Base-by-base conservation (phyloP, 495 filamentous ascomycete genomes). In the Bryoglossum gracile region DNA sequence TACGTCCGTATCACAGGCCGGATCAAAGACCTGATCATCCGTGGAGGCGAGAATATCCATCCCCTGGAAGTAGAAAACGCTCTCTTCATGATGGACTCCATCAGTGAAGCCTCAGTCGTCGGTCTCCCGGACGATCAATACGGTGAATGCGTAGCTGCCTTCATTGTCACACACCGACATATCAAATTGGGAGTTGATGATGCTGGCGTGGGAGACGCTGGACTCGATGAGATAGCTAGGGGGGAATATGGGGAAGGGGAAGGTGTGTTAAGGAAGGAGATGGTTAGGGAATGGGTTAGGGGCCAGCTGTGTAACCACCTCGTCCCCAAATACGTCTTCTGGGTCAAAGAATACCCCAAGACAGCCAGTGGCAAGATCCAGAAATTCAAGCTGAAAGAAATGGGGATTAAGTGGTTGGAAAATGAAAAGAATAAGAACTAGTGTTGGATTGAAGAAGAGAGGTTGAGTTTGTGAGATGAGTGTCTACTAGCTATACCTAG, bases 321-420 rank as follows among this genome's bases (percentile, higher is more conserved):
- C 75, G 88, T 87, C 43, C 92, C 92, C 0, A 94, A 90, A 64
- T 78, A 94, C 63, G 80, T 96, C 25, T 96, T 94, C 65, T 94
- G 86, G 73, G 69, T 86, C 1, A 76, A 81, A 0, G 72, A 77
- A 8, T 92, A 86, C 58, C 92, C 92, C 6, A 96, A 95, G 73
- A 98, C 92, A 17, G 86, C 88, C 16, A 95, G 88, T 62, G 92
- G 92, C 24, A 98, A 98, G 74, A 92, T 98, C 34, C 88, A 95
- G 70, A 96, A 95, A 65, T 96, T 86, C 66, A 94, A 86, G 64
- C 67, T 98, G 57, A 77, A 75, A 62, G 83, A 89, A 30, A 63
- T 70, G 56, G 84, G 82, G 0, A 53, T 78, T n/a, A 28, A 46
- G 51, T 26, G 54, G 58, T 41, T 57, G 24, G 48, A 48, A 45